Evolutionary conservation across 805 yeast species (phyloP).

Genomic region (Candida tibetensis): DNA sequence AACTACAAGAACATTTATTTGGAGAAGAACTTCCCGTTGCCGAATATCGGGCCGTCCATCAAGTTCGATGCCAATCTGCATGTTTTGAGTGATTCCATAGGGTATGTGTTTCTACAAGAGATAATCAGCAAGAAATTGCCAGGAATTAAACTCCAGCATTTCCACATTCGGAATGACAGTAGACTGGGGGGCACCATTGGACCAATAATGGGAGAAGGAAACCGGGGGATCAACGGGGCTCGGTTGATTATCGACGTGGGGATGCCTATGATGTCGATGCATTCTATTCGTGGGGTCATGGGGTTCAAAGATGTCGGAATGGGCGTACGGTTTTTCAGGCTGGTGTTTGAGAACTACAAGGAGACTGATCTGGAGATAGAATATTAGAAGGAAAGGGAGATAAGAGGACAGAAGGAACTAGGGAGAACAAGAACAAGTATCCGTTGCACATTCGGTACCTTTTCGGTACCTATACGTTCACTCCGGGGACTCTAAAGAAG

Average conservation of each 20-base stretch:
- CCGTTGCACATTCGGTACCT: too few relatives aligned
- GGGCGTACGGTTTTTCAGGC: conserved; percentile 32
- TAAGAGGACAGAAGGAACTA: too few relatives aligned
- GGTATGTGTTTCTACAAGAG: conserved; percentile 22
- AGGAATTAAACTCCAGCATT: conserved; percentile 30
- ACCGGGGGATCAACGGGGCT: conserved; percentile 26
- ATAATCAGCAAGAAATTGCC: conserved; percentile 21
- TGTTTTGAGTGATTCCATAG: conserved; percentile 36
- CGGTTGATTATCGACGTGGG: conserved; percentile 40
- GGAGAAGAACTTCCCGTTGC: conserved; percentile 33
- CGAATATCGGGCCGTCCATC: conserved; percentile 37
- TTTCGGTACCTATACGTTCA: too few relatives aligned
- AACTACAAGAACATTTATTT: conserved; percentile 34
- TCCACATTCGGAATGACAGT: conserved; percentile 41
- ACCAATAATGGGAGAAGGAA: conserved; percentile 34
- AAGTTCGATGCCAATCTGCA: conserved; percentile 39
- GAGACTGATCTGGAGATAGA: conserved; percentile 2
- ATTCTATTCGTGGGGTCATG: conserved; percentile 35
- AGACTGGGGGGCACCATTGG: conserved; percentile 45
- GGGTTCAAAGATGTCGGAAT: conserved; percentile 40
- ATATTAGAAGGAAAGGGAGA: background rate
- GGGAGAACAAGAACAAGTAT: too few relatives aligned
- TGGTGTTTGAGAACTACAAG: conserved; percentile 30
- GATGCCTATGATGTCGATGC: conserved; percentile 43
- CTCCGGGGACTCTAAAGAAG: too few relatives aligned